Conservation (phyloP, 2,329 filamentous ascomycete genomes). For the Calonectria pauciramosa region DNA sequence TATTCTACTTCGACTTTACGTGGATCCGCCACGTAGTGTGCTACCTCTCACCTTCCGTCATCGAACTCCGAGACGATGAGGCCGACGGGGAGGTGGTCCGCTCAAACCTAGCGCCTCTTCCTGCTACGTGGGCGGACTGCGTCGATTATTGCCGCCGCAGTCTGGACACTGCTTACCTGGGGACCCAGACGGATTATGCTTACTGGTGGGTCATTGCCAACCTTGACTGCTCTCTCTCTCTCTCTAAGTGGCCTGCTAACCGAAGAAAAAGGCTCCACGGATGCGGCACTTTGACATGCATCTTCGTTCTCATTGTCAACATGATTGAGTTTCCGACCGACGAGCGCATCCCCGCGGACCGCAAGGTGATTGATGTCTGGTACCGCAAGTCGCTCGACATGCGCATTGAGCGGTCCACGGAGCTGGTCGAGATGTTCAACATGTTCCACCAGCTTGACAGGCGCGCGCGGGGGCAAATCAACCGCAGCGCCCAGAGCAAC, state of each 20-base stretch:
- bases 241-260: not conserved
- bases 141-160: conserved; percentile 30
- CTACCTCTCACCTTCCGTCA: conserved; percentile 32
- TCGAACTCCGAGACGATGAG: conserved; percentile 30
- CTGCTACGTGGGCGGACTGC: conserved; percentile 34
- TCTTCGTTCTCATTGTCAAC: conserved; percentile 37
- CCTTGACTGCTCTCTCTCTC: too few relatives aligned
- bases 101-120: conserved; percentile 30
- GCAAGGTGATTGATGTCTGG: conserved; percentile 24
- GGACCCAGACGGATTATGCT: conserved; percentile 29
- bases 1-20: conserved; percentile 36
- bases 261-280: conserved; percentile 31
- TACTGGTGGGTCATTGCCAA: conserved; percentile 29
- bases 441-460: conserved; percentile 33
- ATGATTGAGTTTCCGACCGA: conserved; percentile 39
- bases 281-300: conserved; percentile 32
- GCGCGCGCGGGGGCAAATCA: conserved; percentile 33
- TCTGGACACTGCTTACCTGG: conserved; percentile 20
- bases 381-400: conserved; percentile 12
- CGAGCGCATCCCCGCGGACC: not conserved
- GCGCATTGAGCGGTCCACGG: not conserved
- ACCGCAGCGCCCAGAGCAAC: not conserved
- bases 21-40: conserved; percentile 34
- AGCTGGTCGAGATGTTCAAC: conserved; percentile 28
- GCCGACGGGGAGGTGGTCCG: conserved; percentile 28